These are phyloP conservation scores for Papilionanthe hybrid DNA, from an alignment of 116 monocot species.

Conservation along the genomic window DNA sequence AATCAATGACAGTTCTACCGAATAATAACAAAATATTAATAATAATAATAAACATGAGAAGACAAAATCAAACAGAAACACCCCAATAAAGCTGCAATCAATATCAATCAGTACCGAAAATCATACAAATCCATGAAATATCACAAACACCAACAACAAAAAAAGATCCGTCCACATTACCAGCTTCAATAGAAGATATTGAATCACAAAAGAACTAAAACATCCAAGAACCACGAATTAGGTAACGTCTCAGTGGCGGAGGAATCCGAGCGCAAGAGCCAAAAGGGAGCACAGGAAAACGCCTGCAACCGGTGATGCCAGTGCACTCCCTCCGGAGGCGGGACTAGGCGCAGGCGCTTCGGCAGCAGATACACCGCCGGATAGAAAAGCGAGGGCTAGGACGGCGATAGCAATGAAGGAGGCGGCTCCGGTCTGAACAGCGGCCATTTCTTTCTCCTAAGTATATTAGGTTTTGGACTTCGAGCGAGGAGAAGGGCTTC, in stretches of 20 bases:
- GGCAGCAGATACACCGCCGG: constrained; percentile 11
- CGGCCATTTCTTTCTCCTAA: constrained; percentile 1
- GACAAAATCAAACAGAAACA: too few species aligned
- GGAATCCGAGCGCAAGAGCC: constrained; percentile 6
- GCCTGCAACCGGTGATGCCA: constrained; percentile 10
- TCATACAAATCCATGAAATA: background rate
- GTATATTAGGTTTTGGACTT: background rate
- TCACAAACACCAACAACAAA: too few species aligned
- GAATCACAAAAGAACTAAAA: background rate
- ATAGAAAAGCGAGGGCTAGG: constrained; percentile 10
- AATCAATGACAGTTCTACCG: too few species aligned
- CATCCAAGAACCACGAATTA: background rate
- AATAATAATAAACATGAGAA: too few species aligned
- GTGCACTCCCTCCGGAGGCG: constrained; percentile 3
- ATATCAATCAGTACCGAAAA: background rate
- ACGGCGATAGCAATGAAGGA: background rate
- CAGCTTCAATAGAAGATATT: too few species aligned
- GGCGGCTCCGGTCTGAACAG: background rate
- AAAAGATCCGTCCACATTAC: too few species aligned
- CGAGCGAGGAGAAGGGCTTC: background rate
- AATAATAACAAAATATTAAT: too few species aligned
- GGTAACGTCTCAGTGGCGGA: constrained; percentile 17
- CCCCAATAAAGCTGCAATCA: too few species aligned
- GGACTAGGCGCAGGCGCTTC: constrained; percentile 27
- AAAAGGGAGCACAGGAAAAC: constrained; percentile 6